phyloP scores from a whole-genome alignment of 2,329 filamentous ascomycete species.

The Alternaria longipes region DNA sequence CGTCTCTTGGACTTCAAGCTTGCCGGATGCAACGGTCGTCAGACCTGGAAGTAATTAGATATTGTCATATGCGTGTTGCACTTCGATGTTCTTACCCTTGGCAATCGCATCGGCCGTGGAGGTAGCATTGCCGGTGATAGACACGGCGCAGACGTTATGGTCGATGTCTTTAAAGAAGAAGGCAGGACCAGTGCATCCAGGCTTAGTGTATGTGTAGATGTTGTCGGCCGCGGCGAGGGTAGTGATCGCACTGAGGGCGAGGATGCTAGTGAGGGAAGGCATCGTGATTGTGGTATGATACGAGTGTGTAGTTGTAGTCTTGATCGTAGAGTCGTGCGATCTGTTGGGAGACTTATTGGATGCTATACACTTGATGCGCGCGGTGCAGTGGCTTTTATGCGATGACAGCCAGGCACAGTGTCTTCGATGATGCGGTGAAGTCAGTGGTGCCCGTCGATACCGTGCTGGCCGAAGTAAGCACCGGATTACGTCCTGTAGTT shows the following conservation, averaged over 20 bases:
- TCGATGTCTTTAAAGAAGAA: constrained; percentile 11
- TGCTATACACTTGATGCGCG: neutral
- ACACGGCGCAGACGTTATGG: constrained; percentile 11
- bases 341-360: neutral
- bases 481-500: neutral
- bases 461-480: neutral
- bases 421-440: neutral
- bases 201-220: constrained; percentile 11
- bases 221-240: constrained; percentile 2
- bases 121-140: neutral
- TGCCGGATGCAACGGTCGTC: neutral
- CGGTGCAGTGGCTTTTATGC: neutral
- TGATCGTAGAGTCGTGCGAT: neutral
- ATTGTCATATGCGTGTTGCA: neutral
- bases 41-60: neutral
- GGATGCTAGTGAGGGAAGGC: neutral
- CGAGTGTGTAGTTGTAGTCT: neutral
- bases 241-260: neutral
- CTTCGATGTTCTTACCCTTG: neutral
- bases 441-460: neutral
- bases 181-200: neutral
- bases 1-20: neutral
- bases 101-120: neutral
- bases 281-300: neutral
- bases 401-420: too few relatives aligned